phyloP scores from a whole-genome alignment of 2,329 filamentous ascomycete species.

The Pestalotiopsis sp. region DNA sequence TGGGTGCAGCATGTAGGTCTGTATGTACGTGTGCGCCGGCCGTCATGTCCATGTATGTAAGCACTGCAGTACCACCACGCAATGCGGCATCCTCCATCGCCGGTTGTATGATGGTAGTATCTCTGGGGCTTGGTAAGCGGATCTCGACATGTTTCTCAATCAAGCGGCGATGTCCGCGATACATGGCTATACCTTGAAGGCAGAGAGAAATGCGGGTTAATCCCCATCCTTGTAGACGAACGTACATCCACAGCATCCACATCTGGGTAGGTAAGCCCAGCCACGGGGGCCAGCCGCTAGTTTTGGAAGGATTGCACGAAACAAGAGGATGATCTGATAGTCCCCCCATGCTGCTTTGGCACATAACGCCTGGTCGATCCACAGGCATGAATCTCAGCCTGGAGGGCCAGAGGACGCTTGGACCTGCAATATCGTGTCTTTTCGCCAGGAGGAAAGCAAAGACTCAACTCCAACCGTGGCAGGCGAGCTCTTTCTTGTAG shows the following conservation, averaged over 20 bases:
- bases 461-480: not conserved
- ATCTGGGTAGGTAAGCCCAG: not conserved
- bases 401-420: not conserved
- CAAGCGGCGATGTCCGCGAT: not conserved
- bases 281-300: not conserved
- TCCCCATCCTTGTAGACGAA: not conserved
- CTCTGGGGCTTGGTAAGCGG: not conserved
- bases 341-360: not conserved
- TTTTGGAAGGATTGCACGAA: not conserved
- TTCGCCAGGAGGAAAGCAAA: not conserved
- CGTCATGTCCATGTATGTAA: not conserved
- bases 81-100: not conserved
- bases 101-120: not conserved
- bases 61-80: not conserved
- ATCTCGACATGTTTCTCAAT: not conserved
- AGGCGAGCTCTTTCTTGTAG: not conserved
- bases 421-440: not conserved
- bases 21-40: too few relatives aligned
- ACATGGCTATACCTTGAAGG: not conserved
- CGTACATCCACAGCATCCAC: not conserved
- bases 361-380: not conserved
- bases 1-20: not conserved
- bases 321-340: not conserved
- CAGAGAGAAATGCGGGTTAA: not conserved
- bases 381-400: not conserved